These are phyloP conservation scores for Podaxis pistillaris DNA, from an alignment of 768 basidiomycete genomes.

Conservation along the genomic window DNA sequence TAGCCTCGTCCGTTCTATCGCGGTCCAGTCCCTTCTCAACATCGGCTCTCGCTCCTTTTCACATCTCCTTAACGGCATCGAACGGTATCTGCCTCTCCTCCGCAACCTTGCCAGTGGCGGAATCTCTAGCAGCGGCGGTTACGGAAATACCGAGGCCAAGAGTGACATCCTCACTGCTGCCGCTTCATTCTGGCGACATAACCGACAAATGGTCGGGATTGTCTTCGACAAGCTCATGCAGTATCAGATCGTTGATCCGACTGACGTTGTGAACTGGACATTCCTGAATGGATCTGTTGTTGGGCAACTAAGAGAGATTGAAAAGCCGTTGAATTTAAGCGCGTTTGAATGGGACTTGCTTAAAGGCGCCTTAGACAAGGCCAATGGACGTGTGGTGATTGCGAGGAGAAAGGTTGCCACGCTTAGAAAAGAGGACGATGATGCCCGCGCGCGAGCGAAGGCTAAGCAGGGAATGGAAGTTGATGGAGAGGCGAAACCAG, in stretches of 20 bases:
- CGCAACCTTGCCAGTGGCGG: slow-evolving; percentile 59
- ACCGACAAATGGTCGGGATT: slow-evolving; percentile 84
- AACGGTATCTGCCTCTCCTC: slow-evolving; percentile 83
- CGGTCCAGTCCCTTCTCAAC: slow-evolving; percentile 84
- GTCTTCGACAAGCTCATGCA: slow-evolving; percentile 98
- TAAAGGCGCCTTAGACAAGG: slow-evolving; percentile 82
- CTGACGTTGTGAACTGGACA: slow-evolving; percentile 85
- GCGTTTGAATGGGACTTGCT: slow-evolving; percentile 86
- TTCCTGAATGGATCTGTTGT: slow-evolving; percentile 58
- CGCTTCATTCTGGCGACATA: slow-evolving; percentile 79
- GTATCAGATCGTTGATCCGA: slow-evolving; percentile 95
- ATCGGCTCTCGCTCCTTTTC: slow-evolving; percentile 96
- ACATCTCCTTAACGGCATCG: slow-evolving; percentile 95
- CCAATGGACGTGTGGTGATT: slow-evolving; percentile 82
- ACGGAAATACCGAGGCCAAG: slow-evolving; percentile 55
- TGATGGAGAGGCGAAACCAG: slow-evolving; percentile 61
- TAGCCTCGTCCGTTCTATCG: slow-evolving; percentile 67
- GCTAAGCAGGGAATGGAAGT: slow-evolving; percentile 70
- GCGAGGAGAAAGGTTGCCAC: slow-evolving; percentile 71
- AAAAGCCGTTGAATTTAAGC: slow-evolving; percentile 42
- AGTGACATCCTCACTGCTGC: slow-evolving; percentile 70
- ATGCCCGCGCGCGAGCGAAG: slow-evolving; percentile 72
- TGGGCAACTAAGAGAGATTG: slow-evolving; percentile 35
- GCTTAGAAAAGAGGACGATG: slow-evolving; percentile 87
- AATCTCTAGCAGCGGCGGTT: slow-evolving; percentile 31